A percentile compares a stretch with the other conserved stretches of the same genome.
These are phyloP conservation scores for Malus hybrid DNA, from an alignment of 331 rosid genomes.

Conservation along the genomic window DNA sequence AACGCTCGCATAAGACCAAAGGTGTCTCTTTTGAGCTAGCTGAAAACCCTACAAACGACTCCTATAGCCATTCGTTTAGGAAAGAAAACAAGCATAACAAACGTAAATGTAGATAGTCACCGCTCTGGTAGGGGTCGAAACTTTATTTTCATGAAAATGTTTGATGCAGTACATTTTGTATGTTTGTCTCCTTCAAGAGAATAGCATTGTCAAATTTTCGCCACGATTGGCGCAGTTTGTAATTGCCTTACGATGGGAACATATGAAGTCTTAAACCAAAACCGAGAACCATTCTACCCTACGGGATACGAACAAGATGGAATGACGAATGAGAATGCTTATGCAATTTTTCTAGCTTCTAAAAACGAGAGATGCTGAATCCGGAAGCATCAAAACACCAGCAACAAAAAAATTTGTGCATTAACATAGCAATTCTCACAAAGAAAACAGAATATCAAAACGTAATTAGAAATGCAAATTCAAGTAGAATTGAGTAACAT, in stretches of 20 bases:
- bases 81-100: too few relatives aligned
- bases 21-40: background rate
- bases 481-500: conserved; percentile 15
- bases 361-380: background rate
- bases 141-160: background rate
- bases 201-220: too few relatives aligned
- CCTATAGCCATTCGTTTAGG: background rate
- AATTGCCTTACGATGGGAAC: background rate
- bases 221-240: background rate
- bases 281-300: background rate
- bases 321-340: background rate
- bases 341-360: background rate
- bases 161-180: background rate
- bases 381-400: background rate
- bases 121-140: background rate
- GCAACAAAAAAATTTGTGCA: background rate
- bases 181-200: too few relatives aligned
- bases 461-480: background rate
- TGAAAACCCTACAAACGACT: background rate
- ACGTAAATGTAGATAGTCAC: background rate
- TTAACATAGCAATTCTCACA: background rate
- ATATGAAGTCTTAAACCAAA: background rate
- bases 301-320: background rate
- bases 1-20: background rate
- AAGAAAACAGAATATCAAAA: background rate